These are phyloP conservation scores for Arabis hirsuta DNA, from an alignment of 345 rosid genomes.

Conservation along the genomic window DNA sequence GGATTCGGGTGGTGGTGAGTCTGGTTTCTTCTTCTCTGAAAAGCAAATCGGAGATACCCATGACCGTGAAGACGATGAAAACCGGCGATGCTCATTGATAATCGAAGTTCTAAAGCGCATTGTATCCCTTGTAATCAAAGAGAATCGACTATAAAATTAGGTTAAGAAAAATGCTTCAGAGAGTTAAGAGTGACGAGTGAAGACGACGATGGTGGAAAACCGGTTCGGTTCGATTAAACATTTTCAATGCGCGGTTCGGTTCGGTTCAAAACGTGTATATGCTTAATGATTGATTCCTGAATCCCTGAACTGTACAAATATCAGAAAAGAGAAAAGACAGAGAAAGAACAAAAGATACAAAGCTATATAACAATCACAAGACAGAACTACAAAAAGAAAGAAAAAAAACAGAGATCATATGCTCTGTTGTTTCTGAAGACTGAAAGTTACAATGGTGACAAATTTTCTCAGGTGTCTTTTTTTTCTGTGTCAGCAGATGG, in stretches of 20 bases:
- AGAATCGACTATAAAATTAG: slow-evolving; percentile 8
- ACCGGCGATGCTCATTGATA: slow-evolving; percentile 23
- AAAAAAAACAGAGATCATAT: background rate
- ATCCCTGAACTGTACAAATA: background rate
- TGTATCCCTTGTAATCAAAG: slow-evolving; percentile 4
- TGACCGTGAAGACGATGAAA: slow-evolving; percentile 53
- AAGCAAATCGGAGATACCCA: slow-evolving; percentile 67
- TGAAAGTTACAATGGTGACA: slow-evolving; percentile 25
- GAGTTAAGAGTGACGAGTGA: background rate
- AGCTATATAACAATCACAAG: background rate
- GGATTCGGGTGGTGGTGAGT: slow-evolving; percentile 47
- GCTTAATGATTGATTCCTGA: background rate
- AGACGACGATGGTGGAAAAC: background rate
- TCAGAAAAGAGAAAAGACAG: background rate
- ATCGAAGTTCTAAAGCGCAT: slow-evolving; percentile 37
- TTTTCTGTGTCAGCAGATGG: slow-evolving; percentile 48
- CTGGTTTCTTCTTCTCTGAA: slow-evolving; percentile 39
- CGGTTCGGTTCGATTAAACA: slow-evolving; percentile 12
- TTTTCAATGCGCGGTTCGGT: background rate
- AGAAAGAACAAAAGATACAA: background rate
- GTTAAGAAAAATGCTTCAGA: background rate
- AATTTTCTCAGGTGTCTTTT: background rate
- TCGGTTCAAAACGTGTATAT: background rate
- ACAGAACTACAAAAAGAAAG: background rate
- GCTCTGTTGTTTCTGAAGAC: slow-evolving; percentile 22